These are phyloP conservation scores for Peronospora farinosa DNA, from an alignment of 352 stramenopile species.

Conservation along the genomic window DNA sequence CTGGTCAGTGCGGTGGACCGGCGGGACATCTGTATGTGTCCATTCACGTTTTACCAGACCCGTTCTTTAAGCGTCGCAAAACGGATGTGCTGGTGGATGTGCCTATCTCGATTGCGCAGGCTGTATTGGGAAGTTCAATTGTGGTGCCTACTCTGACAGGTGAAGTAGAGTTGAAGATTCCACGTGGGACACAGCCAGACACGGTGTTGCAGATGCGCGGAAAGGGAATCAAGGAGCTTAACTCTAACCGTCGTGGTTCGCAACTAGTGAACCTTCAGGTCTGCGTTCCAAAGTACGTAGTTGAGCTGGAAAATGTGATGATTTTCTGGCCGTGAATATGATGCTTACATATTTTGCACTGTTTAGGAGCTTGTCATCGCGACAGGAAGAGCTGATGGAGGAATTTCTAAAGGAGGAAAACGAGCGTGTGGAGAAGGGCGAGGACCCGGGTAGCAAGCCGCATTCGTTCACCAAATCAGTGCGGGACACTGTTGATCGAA, in stretches of 20 bases:
- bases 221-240: constrained; percentile 94
- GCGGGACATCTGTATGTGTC: constrained; percentile 92
- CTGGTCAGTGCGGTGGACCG: constrained; percentile 75
- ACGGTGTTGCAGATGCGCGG: constrained; percentile 94
- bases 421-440: constrained; percentile 53
- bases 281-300: constrained; percentile 88
- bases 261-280: constrained; percentile 97
- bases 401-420: constrained; percentile 91
- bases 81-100: constrained; percentile 92
- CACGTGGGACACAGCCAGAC: constrained; percentile 92
- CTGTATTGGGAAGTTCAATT: constrained; percentile 89
- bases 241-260: constrained; percentile 89
- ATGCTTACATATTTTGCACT: constrained; percentile 4
- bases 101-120: constrained; percentile 89
- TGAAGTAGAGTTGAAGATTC: constrained; percentile 96
- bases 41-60: constrained; percentile 90
- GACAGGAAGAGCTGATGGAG: constrained; percentile 93
- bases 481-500: constrained; percentile 76
- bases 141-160: constrained; percentile 96
- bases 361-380: constrained; percentile 78
- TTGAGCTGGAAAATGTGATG: constrained; percentile 1
- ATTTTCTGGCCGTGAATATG: background rate
- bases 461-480: constrained; percentile 78
- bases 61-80: constrained; percentile 94
- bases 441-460: constrained; percentile 69